A percentile compares a stretch with the other conserved stretches of the same genome.
These are phyloP conservation scores for Calonectria honghensis DNA, from an alignment of 2,329 filamentous ascomycete genomes.

Conservation along the genomic window DNA sequence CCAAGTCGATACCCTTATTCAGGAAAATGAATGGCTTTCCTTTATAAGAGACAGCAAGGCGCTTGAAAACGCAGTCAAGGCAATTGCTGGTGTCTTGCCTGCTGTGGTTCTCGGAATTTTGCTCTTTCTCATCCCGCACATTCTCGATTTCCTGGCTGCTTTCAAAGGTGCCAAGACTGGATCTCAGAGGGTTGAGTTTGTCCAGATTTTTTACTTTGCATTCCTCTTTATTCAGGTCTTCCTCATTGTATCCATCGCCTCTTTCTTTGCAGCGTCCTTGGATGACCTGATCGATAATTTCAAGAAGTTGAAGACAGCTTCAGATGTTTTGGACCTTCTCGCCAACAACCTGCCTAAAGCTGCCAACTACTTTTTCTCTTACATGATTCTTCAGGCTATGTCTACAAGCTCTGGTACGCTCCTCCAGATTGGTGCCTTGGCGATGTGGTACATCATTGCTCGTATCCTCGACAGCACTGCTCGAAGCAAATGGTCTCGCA, in stretches of 20 bases:
- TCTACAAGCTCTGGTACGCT: constrained; percentile 93
- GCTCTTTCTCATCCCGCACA: constrained; percentile 86
- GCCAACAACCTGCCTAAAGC: constrained; percentile 88
- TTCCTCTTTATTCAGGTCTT: constrained; percentile 98
- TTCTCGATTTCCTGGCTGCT: constrained; percentile 83
- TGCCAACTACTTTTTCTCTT: constrained; percentile 98
- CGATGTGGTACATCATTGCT: constrained; percentile 88
- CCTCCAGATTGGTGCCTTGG: constrained; percentile 85
- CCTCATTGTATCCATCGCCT: constrained; percentile 90
- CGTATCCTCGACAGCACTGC: constrained; percentile 89
- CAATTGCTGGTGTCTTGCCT: constrained; percentile 90
- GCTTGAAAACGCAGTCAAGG: constrained; percentile 77
- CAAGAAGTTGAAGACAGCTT: constrained; percentile 70
- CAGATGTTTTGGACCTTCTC: constrained; percentile 81
- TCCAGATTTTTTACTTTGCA: constrained; percentile 93
- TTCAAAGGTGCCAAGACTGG: constrained; percentile 90
- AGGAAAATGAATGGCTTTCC: constrained; percentile 78
- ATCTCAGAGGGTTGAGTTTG: constrained; percentile 84
- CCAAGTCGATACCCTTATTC: constrained; percentile 82
- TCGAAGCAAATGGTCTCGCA: constrained; percentile 88
- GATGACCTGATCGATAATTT: constrained; percentile 75
- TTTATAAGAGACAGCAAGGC: constrained; percentile 78
- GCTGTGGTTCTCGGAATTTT: constrained; percentile 85
- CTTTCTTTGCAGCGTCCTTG: constrained; percentile 80
- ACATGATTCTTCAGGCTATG: constrained; percentile 96